phyloP scores from a whole-genome alignment of 139 green algal genomes.

The Haematococcus lacustris region DNA sequence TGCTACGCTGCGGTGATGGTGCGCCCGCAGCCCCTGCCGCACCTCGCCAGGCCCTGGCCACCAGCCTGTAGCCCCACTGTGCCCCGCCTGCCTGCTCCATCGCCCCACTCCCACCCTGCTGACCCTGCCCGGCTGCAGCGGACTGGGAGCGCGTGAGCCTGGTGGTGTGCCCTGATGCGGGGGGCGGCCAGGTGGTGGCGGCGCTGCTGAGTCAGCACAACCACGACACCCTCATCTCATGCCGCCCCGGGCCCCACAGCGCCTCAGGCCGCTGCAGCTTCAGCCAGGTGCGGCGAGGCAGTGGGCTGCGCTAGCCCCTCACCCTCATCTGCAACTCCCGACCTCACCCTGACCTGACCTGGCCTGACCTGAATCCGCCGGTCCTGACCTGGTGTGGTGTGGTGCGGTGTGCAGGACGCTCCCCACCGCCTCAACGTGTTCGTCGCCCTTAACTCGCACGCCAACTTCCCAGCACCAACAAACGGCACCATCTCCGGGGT shows the following conservation, averaged over 20 bases:
- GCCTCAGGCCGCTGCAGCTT: neutral
- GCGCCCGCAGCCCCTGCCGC: neutral
- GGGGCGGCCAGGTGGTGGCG: neutral
- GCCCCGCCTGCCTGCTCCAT: too few relatives aligned
- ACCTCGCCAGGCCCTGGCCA: neutral
- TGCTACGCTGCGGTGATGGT: neutral
- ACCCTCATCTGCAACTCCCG: too few relatives aligned
- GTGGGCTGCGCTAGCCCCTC: too few relatives aligned
- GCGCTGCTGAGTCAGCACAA: slow-evolving; percentile 12
- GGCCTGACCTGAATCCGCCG: neutral
- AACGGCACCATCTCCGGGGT: slow-evolving; percentile 5
- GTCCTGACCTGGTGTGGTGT: neutral
- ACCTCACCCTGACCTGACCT: neutral
- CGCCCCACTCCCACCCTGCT: too few relatives aligned
- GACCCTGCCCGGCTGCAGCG: too few relatives aligned
- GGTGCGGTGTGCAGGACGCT: neutral
- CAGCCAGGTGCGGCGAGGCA: neutral
- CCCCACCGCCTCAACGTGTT: neutral
- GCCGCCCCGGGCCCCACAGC: neutral
- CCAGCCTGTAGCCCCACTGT: too few relatives aligned
- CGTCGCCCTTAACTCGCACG: slow-evolving; percentile 4
- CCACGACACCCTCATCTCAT: slow-evolving; percentile 5
- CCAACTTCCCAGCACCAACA: slow-evolving; percentile 1
- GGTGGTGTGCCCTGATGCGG: neutral
- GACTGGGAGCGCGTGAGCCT: slow-evolving; percentile 10